Base-by-base conservation (phyloP, 78 protist species). In the Planoprotostelium fungivorum region DNA sequence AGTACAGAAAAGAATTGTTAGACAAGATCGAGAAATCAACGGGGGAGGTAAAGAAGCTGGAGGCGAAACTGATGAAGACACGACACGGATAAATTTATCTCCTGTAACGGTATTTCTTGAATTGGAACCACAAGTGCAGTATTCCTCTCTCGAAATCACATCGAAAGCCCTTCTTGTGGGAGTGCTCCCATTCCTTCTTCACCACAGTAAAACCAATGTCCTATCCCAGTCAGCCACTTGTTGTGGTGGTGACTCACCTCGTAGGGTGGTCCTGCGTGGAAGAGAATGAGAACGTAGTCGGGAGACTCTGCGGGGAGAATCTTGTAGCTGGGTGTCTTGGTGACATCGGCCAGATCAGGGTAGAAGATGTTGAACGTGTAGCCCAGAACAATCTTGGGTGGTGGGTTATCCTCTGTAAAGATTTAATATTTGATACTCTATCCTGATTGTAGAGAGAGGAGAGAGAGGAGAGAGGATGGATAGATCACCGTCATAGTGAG, bases 341-440 rank as follows among this genome's bases (percentile, higher is more conserved):
- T 9, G 63, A 88, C 89, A 90, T 98, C 98, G 51, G 97, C 93
- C 36, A 99, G 97, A 39, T 98, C 99, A 0, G 99, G 99, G 92
- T 97, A 98, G 93, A 98, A 98, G 37, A 99, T 96, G 94, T 97
- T 98, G 95, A 98, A 98, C 93, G 98, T 98, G 97, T 98, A 98
- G 38, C 99, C 99, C 89, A 93, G 96, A n/a, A 99, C 98, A 35
- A 95, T 90, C 88, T 98, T 98, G 35, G 99, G 99, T 83, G 99
- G 99, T 5, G 99, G 99, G 88, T 98, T 98, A 90, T 98, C 99
- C 84, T 51, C 73, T 51, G 16, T 16, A 51, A 51, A 25, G 73
- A 16, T 5, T 63, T 38, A 51, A 16, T 25, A n/a, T n/a, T n/a
- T n/a, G n/a, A n/a, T n/a, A n/a, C n/a, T n/a, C n/a, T n/a, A n/a